These are phyloP conservation scores for Sequoiadendron giganteum DNA, from an alignment of 75 land plant genomes.

Conservation along the genomic window DNA sequence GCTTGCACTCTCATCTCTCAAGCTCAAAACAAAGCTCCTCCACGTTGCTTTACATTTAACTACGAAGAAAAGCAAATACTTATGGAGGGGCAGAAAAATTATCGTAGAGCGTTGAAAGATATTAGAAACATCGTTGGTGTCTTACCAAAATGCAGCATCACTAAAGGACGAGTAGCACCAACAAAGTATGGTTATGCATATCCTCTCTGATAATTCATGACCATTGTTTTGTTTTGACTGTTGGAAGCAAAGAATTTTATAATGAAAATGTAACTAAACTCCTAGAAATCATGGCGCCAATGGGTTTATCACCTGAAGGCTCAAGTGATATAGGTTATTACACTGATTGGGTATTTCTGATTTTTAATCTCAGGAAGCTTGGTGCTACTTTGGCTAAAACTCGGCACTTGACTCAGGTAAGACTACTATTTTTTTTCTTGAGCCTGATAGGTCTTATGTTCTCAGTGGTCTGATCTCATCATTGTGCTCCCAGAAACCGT, in stretches of 20 bases:
- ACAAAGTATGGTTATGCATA: not conserved
- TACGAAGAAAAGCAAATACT: not conserved
- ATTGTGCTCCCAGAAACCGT: not conserved
- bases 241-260: not conserved
- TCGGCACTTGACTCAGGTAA: not conserved
- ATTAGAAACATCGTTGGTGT: conserved; percentile 33
- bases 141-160: conserved; percentile 22
- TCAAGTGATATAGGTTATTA: not conserved
- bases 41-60: not conserved
- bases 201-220: not conserved
- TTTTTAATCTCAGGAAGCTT: not conserved
- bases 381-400: not conserved
- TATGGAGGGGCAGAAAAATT: not conserved
- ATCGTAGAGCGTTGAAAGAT: conserved; percentile 40
- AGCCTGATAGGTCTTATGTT: not conserved
- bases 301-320: not conserved
- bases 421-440: not conserved
- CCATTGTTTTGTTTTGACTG: not conserved
- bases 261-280: not conserved
- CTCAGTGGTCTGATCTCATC: not conserved
- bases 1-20: not conserved
- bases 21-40: not conserved
- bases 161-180: conserved; percentile 21
- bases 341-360: not conserved
- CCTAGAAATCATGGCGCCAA: not conserved